Conservation (phyloP, 2,329 filamentous ascomycete genomes). For the Pseudocercospora fuligena region DNA sequence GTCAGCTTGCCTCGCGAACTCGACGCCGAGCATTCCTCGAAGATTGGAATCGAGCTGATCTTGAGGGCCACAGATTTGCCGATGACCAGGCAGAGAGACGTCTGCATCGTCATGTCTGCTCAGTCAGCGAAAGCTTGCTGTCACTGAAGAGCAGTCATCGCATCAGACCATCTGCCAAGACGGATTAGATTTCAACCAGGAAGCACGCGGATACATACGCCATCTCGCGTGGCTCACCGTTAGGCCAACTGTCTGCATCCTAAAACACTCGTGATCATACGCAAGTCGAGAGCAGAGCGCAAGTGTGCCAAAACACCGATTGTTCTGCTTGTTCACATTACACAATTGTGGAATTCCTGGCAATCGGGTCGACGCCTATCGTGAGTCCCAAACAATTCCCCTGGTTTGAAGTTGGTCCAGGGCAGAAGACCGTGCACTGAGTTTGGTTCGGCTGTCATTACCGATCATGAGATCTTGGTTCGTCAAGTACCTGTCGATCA, state of each 20-base stretch:
- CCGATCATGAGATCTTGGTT: background rate
- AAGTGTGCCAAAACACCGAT: background rate
- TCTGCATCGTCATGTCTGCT: background rate
- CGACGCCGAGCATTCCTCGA: no score
- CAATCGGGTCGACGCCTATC: background rate
- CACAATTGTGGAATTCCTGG: background rate
- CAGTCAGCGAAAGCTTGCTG: background rate
- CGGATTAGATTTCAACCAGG: background rate
- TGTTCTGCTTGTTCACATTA: background rate
- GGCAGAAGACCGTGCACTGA: conserved; percentile 1
- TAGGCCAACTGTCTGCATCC: background rate
- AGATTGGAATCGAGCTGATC: no score
- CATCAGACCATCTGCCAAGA: background rate
- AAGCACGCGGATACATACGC: background rate
- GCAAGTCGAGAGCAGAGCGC: background rate
- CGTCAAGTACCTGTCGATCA: conserved; percentile 2
- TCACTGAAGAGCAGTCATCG: background rate
- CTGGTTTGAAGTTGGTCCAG: background rate
- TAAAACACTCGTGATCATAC: background rate
- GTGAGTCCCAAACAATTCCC: background rate
- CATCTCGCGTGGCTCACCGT: conserved; percentile 3
- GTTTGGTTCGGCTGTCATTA: conserved; percentile 9
- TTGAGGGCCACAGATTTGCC: no score
- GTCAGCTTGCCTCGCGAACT: no score
- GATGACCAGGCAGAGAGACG: background rate